A percentile compares a stretch with the other conserved stretches of the same genome.
Conservation (phyloP, 2,329 filamentous ascomycete species). For the Hypoxylon sp. region DNA sequence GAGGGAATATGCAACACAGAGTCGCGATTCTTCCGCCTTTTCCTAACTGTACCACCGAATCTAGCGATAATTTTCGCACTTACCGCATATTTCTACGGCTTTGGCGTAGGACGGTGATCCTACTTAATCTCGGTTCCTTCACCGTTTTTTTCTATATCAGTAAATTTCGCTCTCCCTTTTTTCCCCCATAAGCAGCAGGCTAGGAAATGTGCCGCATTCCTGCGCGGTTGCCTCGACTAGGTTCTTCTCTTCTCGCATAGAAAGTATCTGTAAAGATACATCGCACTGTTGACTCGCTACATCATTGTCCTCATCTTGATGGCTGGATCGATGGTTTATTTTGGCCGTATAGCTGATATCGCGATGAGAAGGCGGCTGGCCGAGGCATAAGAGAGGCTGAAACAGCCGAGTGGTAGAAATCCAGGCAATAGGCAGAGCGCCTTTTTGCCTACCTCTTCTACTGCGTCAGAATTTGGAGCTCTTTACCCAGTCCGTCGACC, state of each 20-base stretch:
- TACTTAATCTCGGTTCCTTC: not conserved
- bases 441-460: not conserved
- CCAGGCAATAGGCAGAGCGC: not conserved
- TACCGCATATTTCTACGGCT: not conserved
- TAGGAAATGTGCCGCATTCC: conserved; percentile 1
- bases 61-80: not conserved
- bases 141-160: conserved; percentile 5
- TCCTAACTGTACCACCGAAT: not conserved
- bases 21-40: not conserved
- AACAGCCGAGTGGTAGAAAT: not conserved
- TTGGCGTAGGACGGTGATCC: not conserved
- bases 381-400: conserved; percentile 1
- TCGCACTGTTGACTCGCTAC: conserved; percentile 1
- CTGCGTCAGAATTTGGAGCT: not conserved
- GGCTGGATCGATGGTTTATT: not conserved
- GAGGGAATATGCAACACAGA: not conserved
- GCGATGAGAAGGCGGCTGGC: not conserved
- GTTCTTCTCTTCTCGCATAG: not conserved
- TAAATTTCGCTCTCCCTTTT: not conserved
- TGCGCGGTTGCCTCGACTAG: conserved; percentile 2
- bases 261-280: conserved; percentile 5
- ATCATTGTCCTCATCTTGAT: not conserved
- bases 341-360: not conserved
- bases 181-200: not conserved
- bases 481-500: not conserved